These are phyloP conservation scores for Pyrenophora graminea DNA, from an alignment of 2,329 filamentous ascomycete genomes.

Conservation along the genomic window DNA sequence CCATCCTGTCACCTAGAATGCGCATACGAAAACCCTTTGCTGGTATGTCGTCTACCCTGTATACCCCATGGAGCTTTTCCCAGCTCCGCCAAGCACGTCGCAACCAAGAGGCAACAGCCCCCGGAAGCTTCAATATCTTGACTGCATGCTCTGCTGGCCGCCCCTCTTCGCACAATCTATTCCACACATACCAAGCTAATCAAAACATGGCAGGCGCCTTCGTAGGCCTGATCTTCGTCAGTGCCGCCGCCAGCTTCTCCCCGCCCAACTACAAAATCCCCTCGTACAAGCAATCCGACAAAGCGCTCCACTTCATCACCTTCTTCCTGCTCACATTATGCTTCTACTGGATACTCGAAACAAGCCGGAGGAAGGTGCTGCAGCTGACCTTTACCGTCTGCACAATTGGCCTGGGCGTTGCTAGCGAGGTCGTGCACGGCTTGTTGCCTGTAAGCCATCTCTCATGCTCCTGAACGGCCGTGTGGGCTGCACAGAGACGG, in stretches of 20 bases:
- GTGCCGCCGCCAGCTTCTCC: constrained; percentile 75
- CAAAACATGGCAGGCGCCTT: constrained; percentile 49
- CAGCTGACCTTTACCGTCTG: constrained; percentile 83
- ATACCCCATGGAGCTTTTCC: constrained; percentile 3
- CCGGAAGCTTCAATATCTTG: too few species aligned
- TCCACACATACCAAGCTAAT: neutral
- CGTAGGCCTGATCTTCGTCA: constrained; percentile 65
- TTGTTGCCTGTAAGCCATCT: constrained; percentile 61
- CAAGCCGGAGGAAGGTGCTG: constrained; percentile 79
- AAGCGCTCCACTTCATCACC: constrained; percentile 80
- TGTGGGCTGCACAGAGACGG: neutral
- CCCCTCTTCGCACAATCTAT: neutral
- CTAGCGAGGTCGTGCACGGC: constrained; percentile 75
- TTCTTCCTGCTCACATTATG: constrained; percentile 85
- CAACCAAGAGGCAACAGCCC: too few species aligned
- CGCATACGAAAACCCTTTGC: constrained; percentile 18
- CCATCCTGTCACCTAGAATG: constrained; percentile 1
- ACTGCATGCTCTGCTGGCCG: too few species aligned
- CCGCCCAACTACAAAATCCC: constrained; percentile 52
- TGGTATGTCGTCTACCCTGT: constrained; percentile 7
- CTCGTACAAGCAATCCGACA: constrained; percentile 75
- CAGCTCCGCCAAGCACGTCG: neutral
- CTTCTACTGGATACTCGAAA: constrained; percentile 98
- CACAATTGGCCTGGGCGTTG: constrained; percentile 71
- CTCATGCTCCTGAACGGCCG: neutral